Conservation (phyloP, 2,329 filamentous ascomycete species). For the Cordyceps fumosorosea region DNA sequence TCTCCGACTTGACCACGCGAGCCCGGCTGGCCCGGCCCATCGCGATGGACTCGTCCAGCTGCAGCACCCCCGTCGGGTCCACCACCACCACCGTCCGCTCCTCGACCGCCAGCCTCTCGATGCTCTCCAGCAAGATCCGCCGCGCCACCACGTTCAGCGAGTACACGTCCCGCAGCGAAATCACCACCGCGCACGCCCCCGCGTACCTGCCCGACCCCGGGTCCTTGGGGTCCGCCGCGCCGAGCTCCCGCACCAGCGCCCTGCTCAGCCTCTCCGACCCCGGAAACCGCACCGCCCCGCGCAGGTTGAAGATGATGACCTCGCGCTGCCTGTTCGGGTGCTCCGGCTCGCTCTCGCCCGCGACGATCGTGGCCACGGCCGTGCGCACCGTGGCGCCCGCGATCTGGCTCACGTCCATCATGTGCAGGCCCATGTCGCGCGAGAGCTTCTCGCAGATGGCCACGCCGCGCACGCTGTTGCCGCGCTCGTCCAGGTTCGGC, state of each 20-base stretch:
- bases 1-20: constrained; percentile 21
- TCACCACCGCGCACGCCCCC: constrained; percentile 25
- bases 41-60: constrained; percentile 14
- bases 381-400: constrained; percentile 24
- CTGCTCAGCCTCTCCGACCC: constrained; percentile 28
- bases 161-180: constrained; percentile 27
- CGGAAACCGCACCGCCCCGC: constrained; percentile 28
- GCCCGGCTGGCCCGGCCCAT: neutral
- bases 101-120: constrained; percentile 20
- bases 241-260: constrained; percentile 24
- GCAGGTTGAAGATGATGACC: constrained; percentile 26
- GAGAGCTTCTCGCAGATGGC: constrained; percentile 27
- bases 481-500: constrained; percentile 26
- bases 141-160: constrained; percentile 25
- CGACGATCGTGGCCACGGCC: constrained; percentile 24
- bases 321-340: constrained; percentile 22
- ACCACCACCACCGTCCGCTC: constrained; percentile 24
- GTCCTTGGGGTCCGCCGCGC: constrained; percentile 17
- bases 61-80: constrained; percentile 23
- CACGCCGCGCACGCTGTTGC: constrained; percentile 27
- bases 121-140: constrained; percentile 24
- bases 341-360: constrained; percentile 21
- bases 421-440: constrained; percentile 27
- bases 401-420: constrained; percentile 30
- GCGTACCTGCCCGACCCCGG: constrained; percentile 21